Conservation (phyloP, 495 filamentous ascomycete genomes). For the Neurospora sp. region DNA sequence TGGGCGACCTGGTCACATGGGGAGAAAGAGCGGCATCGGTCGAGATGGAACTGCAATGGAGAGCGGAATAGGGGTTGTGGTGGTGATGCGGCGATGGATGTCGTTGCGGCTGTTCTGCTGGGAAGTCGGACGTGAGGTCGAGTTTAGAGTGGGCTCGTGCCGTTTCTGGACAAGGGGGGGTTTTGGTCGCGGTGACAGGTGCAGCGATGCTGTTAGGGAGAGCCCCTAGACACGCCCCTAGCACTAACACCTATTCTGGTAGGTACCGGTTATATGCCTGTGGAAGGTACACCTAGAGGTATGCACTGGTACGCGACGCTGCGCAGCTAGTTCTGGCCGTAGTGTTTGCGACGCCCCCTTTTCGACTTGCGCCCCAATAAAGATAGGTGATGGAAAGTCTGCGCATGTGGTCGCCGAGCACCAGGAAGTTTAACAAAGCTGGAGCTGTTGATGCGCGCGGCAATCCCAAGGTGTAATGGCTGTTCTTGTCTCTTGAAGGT, state of each 20-base stretch:
- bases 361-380: background rate
- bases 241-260: background rate
- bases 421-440: background rate
- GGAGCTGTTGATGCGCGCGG: background rate
- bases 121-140: constrained; percentile 33
- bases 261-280: background rate
- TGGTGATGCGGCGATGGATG: constrained; percentile 32
- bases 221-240: background rate
- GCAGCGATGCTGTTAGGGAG: background rate
- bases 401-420: background rate
- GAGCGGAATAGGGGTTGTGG: constrained; percentile 20
- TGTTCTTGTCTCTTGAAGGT: background rate
- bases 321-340: background rate
- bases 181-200: constrained; percentile 7
- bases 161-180: constrained; percentile 23
- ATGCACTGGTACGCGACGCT: background rate
- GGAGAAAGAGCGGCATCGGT: constrained; percentile 29
- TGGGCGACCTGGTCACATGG: constrained; percentile 29
- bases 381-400: background rate
- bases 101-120: constrained; percentile 28
- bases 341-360: background rate
- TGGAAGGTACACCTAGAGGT: background rate
- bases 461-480: background rate
- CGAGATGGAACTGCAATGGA: constrained; percentile 28
- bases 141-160: constrained; percentile 32